Base-by-base conservation (phyloP, 371 early-diverging fungal species). In the Thermomucor indicae-seudaticae region DNA sequence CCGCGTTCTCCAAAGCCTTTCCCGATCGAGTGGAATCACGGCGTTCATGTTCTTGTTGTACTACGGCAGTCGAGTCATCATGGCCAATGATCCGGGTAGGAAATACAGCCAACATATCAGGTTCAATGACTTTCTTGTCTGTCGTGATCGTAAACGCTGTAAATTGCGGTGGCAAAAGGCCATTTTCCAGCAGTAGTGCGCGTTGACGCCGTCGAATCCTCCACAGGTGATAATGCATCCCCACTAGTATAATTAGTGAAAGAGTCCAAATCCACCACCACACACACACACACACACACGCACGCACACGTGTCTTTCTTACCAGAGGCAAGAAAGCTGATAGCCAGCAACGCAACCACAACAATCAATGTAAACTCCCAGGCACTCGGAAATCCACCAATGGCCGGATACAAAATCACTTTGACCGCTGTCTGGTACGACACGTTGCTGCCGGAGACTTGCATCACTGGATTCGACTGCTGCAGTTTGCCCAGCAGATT, bases 311-410 rank as follows among this genome's bases (percentile, higher is more conserved):
- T 6, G 14, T 4, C 6, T 2, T 3, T 34, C 32, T 48, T 49
- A 78, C 82, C 71, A 44, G 80, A 79, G 39, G 75, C 63, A 22
- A 75, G 40, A 47, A 79, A 69, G 34, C 79, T 73, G 22, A 80
- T 51, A 3, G 72, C 77, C 7, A 80, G 57, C 28, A 81, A 49
- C n/a, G 75, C 72, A 24, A 81, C 72, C 7, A 80, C 76, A 17
- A 81, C 64, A 24, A 79, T 70, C 37, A 81, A 51, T 1, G 75
- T 73, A 50, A 78, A 78, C 57, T 79, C 80, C 82, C 82, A 81
- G 22, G 79, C 65, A 48, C 67, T 69, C 0, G 80, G 67, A 47
- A 73, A 71, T 0, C 62, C 65, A 17, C 67, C 65, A 20, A 66
- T 57, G 16, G 65, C 59, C 12, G 78, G 78, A 46, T 73, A 69